Percentiles rank a stretch among this genome's conserved stretches.
These are phyloP conservation scores for Rhizopogon rudus DNA, from an alignment of 768 basidiomycete genomes.

Conservation along the genomic window DNA sequence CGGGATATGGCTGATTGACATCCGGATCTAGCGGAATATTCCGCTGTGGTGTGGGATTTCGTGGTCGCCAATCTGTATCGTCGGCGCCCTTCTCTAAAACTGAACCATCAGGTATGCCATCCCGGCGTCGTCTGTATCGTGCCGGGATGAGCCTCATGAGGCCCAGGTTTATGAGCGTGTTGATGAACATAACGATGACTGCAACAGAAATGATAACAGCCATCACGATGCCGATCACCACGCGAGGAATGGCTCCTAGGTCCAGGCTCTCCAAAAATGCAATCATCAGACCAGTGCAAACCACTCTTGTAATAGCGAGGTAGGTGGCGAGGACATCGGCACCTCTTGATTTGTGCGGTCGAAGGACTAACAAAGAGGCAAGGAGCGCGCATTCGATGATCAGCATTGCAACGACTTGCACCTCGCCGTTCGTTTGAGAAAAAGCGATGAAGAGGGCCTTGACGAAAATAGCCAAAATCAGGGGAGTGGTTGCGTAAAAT, in stretches of 20 bases:
- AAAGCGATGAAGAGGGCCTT: slow-evolving; percentile 72
- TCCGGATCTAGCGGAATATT: slow-evolving; percentile 35
- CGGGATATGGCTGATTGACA: slow-evolving; percentile 40
- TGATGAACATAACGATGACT: slow-evolving; percentile 63
- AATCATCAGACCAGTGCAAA: slow-evolving; percentile 67
- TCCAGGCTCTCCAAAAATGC: slow-evolving; percentile 66
- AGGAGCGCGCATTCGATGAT: slow-evolving; percentile 63
- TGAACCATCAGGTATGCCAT: slow-evolving; percentile 10
- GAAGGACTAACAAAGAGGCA: slow-evolving; percentile 43
- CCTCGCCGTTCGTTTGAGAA: slow-evolving; percentile 53
- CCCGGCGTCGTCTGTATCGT: slow-evolving; percentile 12
- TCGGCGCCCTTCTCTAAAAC: slow-evolving; percentile 25
- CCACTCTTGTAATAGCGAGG: slow-evolving; percentile 61
- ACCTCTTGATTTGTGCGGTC: slow-evolving; percentile 63
- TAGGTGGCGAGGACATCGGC: slow-evolving; percentile 68
- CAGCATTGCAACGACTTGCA: slow-evolving; percentile 65
- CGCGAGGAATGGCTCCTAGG: slow-evolving; percentile 72
- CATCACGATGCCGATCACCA: slow-evolving; percentile 72
- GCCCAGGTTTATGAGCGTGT: slow-evolving; percentile 50
- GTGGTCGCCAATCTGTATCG: slow-evolving; percentile 29
- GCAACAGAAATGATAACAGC: slow-evolving; percentile 70
- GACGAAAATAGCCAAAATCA: slow-evolving; percentile 55
- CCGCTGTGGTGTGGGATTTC: slow-evolving; percentile 51
- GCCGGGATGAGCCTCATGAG: slow-evolving; percentile 24
- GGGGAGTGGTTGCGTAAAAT: slow-evolving; percentile 60